A percentile compares a stretch with the other conserved stretches of the same genome.
Conservation (phyloP, 495 filamentous ascomycete species). For the Schizothecium vesticola region DNA sequence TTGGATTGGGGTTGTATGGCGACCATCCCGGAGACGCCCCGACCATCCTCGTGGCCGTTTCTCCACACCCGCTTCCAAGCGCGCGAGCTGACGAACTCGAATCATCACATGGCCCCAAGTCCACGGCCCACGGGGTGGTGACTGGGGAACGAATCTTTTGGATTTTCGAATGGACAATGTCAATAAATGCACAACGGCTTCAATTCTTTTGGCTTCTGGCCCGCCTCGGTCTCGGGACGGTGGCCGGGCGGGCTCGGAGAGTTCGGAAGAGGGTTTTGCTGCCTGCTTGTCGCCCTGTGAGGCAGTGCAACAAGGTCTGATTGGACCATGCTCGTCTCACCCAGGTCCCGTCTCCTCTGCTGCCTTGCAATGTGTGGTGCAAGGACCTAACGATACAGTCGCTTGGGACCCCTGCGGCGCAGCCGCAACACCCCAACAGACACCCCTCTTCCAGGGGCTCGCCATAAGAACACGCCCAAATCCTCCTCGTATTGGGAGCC, state of each 20-base stretch:
- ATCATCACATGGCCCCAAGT: background rate
- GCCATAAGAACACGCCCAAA: background rate
- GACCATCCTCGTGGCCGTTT: background rate
- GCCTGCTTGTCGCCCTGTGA: conserved; percentile 2
- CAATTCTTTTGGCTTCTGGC: background rate
- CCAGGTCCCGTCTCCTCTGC: background rate
- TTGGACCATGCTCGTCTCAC: background rate
- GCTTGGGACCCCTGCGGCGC: background rate
- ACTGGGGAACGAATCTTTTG: background rate
- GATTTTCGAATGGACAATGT: background rate
- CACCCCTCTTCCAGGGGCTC: conserved; percentile 1
- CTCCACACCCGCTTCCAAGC: background rate
- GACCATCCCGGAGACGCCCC: background rate
- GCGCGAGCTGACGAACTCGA: background rate
- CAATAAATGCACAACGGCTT: background rate
- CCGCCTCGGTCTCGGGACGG: background rate
- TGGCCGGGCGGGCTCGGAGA: background rate
- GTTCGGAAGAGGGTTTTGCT: background rate
- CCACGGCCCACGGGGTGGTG: background rate
- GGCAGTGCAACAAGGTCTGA: conserved; percentile 7
- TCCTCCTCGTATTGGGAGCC: conserved; percentile 5
- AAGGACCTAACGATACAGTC: background rate
- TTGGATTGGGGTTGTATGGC: background rate
- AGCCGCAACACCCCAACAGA: background rate
- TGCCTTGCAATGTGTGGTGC: background rate